Base-by-base conservation (phyloP, 169 alveolate genomes). In the Eimeria tenella region DNA sequence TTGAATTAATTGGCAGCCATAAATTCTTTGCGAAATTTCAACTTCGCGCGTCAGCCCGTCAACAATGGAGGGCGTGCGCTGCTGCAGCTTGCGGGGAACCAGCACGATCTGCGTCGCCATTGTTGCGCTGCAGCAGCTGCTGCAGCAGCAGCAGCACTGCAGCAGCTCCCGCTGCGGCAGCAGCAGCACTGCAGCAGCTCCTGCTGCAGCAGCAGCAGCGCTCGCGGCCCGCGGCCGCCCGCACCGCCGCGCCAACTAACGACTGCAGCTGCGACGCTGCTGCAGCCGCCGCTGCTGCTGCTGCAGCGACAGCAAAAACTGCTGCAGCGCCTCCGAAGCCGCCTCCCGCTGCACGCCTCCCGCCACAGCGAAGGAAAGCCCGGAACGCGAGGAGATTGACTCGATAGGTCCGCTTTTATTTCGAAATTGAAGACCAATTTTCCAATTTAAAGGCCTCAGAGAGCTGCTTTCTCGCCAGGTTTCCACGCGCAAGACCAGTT, bases 1-100 rank as follows among this genome's bases (percentile, higher is more conserved):
- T 96, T 97, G 97, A 55, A 97, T 94, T 56, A 96, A 92, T 75
- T 90, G 96, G 21, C 97, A 96, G 82, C 98, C 98, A 88, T 95
- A 97, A 50, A 95, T 68, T 23, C 97, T 87, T 21, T 90, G 94
- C n/a, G 90, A 93, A 23, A 94, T 58, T 31, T 96, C 97, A 52
- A 94, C 94, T 55, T 73, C 94, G 25, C 83, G 87, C 42, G 95
- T 62, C 23, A 96, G 52, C 13, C 97, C 97, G 17, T 92, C 97
- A n/a, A 90, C 58, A 19, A 91, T 96, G 11, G 96, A 94, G 0
- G 97, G 97, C 5, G 97, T 93, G 21, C 62, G 56, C 89, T 89
- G 84, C 94, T 56, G 87, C 68, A 89, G 94, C 81, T 89, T 89
- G 25, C 86, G 88, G 6, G 94, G 94, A 10, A 74, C 87, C 63